Evolutionary conservation across 176 grass and related monocot genomes (phyloP).

Genomic region (Hordeum marinum): DNA sequence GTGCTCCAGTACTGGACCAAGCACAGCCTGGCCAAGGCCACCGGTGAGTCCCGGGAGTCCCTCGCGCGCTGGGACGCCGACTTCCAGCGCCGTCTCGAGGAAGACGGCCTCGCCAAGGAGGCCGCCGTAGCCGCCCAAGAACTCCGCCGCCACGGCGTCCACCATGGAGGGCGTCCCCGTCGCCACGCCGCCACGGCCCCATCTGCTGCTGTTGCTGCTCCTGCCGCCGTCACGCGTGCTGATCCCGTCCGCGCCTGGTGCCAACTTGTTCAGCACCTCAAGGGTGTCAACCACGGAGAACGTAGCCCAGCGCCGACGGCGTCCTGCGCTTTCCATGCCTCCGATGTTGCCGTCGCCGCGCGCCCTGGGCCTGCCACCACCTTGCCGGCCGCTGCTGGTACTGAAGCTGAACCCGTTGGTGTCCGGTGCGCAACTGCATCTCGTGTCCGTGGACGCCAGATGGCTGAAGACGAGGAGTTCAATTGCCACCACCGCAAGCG

Average conservation of each 20-base stretch:
- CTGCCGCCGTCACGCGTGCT: neutral
- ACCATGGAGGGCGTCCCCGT: neutral
- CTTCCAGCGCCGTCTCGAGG: neutral
- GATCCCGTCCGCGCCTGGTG: neutral
- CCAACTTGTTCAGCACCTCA: no score
- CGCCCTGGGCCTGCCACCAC: no score
- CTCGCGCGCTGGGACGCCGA: neutral
- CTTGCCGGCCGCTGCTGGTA: neutral
- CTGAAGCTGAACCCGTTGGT: neutral
- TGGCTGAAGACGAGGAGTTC: neutral
- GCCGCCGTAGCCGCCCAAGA: neutral
- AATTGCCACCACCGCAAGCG: neutral
- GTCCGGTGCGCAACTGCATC: neutral
- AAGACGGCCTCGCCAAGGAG: neutral
- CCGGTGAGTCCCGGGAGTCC: neutral
- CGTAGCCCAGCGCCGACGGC: no score
- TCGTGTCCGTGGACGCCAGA: neutral
- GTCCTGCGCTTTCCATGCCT: neutral
- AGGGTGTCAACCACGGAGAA: neutral
- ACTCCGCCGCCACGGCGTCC: neutral
- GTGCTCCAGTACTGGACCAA: neutral
- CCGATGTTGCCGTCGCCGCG: neutral
- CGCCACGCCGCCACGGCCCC: neutral
- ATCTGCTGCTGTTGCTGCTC: neutral
- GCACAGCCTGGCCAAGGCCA: neutral